Percentiles rank a stretch among this genome's conserved stretches.
Conservation (phyloP, 441 rosid species). For the Adansonia rubrostipa region DNA sequence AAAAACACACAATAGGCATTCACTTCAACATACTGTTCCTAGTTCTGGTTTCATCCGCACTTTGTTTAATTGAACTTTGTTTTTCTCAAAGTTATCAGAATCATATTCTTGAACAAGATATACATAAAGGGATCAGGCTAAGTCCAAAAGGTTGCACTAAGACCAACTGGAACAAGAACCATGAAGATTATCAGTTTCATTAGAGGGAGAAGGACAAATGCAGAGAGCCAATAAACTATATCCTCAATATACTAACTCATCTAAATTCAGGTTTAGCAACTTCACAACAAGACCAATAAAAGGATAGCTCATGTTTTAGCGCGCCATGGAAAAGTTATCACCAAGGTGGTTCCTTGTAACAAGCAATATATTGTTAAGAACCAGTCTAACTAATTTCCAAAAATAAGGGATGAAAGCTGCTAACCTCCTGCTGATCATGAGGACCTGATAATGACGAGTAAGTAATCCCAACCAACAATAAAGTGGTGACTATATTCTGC, state of each 20-base stretch:
- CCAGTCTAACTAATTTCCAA: neutral
- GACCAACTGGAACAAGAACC: slow-evolving; percentile 17
- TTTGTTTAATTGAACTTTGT: neutral
- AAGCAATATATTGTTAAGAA: slow-evolving; percentile 4
- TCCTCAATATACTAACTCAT: neutral
- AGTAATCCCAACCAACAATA: slow-evolving; percentile 42
- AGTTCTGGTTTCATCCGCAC: neutral
- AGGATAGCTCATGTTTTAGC: neutral
- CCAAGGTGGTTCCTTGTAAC: neutral
- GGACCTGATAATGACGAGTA: slow-evolving; percentile 37
- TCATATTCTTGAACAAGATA: neutral
- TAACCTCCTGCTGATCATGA: slow-evolving; percentile 49
- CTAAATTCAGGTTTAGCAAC: slow-evolving; percentile 13
- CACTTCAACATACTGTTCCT: neutral
- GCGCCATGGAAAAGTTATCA: neutral
- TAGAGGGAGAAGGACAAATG: neutral
- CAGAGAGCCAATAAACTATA: neutral
- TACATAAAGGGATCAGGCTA: neutral
- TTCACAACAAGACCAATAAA: neutral
- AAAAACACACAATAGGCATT: slow-evolving; percentile 8
- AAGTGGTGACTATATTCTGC: slow-evolving; percentile 38
- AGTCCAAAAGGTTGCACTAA: neutral
- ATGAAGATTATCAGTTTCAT: neutral
- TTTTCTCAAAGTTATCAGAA: neutral
- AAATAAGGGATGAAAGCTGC: neutral